Base-by-base conservation (phyloP, 2,329 filamentous ascomycete species). In the Diaporthe citrichinensis region DNA sequence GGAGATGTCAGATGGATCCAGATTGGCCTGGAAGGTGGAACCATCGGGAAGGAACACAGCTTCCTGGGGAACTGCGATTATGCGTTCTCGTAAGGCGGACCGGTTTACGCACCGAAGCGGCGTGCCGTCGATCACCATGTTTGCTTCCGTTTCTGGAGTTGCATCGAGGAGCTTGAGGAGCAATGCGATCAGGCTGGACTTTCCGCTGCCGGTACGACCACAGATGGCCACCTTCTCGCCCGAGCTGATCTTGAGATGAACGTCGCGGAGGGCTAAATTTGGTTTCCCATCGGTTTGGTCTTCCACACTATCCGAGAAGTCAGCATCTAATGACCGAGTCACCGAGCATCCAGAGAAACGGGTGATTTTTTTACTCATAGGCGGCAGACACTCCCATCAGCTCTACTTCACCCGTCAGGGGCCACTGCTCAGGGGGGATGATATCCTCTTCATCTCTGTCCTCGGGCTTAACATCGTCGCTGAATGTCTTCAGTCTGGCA, bases 31-130 rank as follows among this genome's bases (percentile, higher is more conserved):
- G 73, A 87, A 82, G 0, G 82, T 84, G 57, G 83, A 85, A 4
- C 83, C 85, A 49, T 85, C 85, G 0, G 86, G 87, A 1, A 90
- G 80, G 79, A 91, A 90, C 3, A 89, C 85, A 0, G 88, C 80
- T 9, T 91, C 89, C 78, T 91, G 89, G 0, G 89, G 88, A 1
- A 91, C 81, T 7, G 87, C 87, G 20, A 89, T 87, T 57, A 91
- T 81, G 1, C 85, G 86, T 51, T 85, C 81, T 7, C 89, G 86
- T 0, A 91, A 82, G 0, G 81, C 79, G 0, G 81, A 31, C 2
- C 88, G 85, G 65, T 87, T 79, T 10, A 91, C 81, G 1, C 74
- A 74, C 28, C 80, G 53, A 2, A 87, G 81, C 0, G 82, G 78
- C 0, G 86, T 73, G 36, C 78, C 82, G 75, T 90, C 88, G 17